phyloP scores from a whole-genome alignment of 73 alveolate genomes.

The Durusdinium trenchii region DNA sequence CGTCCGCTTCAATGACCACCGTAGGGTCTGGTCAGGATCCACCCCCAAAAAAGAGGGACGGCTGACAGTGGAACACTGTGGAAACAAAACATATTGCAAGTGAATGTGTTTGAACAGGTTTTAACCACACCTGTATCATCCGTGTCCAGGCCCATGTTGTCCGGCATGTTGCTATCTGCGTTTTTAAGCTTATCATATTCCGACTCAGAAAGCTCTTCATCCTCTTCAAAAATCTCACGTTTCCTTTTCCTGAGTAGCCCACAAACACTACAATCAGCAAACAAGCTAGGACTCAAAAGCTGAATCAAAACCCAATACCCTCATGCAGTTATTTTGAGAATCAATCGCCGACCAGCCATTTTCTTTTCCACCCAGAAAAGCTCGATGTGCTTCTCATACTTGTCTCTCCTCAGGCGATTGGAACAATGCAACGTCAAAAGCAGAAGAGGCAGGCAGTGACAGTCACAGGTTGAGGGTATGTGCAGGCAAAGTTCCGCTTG shows the following conservation, averaged over 20 bases:
- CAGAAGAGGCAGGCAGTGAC: too few species aligned
- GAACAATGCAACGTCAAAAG: too few species aligned
- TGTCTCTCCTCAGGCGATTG: constrained; percentile 31
- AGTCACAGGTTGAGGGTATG: too few species aligned
- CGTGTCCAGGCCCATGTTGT: not conserved
- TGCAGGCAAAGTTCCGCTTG: too few species aligned
- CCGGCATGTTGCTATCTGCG: not conserved
- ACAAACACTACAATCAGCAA: too few species aligned
- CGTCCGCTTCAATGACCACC: not conserved
- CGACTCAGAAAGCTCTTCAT: not conserved
- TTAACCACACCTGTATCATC: not conserved
- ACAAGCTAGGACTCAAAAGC: too few species aligned
- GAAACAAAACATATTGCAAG: too few species aligned
- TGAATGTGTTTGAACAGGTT: too few species aligned
- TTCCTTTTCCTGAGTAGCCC: not conserved
- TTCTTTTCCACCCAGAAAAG: not conserved
- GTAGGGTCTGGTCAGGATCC: not conserved
- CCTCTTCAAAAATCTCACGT: not conserved
- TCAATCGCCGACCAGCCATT: not conserved
- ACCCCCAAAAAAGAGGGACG: not conserved
- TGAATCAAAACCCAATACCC: too few species aligned
- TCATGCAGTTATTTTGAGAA: not conserved
- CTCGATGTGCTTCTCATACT: not conserved
- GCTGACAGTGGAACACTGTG: too few species aligned
- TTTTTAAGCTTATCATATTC: not conserved